phyloP scores from a whole-genome alignment of 2,329 filamentous ascomycete species.

The Hyphodiscus sp. region DNA sequence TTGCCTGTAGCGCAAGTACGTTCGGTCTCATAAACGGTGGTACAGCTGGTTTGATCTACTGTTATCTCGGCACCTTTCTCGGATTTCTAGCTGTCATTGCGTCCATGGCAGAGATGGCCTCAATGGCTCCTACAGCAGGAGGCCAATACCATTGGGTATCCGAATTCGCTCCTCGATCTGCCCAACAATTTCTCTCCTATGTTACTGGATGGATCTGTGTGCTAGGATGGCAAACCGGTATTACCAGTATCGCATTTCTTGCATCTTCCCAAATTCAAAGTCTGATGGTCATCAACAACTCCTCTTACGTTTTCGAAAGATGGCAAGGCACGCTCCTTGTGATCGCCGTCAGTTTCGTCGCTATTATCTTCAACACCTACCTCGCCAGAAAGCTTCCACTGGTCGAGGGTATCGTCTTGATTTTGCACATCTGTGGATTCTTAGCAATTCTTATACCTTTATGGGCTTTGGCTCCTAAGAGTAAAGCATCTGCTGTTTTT shows the following conservation, averaged over 20 bases:
- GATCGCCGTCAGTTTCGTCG: not conserved
- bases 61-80: not conserved
- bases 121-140: constrained; percentile 44
- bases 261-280: not conserved
- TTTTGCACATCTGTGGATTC: constrained; percentile 39
- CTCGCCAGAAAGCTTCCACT: constrained; percentile 3
- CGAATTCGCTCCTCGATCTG: constrained; percentile 36
- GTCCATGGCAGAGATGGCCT: not conserved
- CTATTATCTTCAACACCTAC: too few relatives aligned
- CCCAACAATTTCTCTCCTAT: constrained; percentile 48
- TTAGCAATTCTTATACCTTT: constrained; percentile 37
- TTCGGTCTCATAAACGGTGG: not conserved
- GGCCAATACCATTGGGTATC: constrained; percentile 52
- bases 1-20: not conserved
- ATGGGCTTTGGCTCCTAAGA: constrained; percentile 20
- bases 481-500: constrained; percentile 21
- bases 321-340: not conserved
- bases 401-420: constrained; percentile 37
- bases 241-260: not conserved
- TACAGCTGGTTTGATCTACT: not conserved
- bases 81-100: not conserved
- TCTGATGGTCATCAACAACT: not conserved
- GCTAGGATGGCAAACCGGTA: not conserved
- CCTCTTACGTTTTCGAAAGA: not conserved
- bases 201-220: constrained; percentile 30